Evolutionary conservation across 1,284 basidiomycete species (phyloP), one percentile per base, ranked within the genome.

Genomic region (Kalmanozyma brasiliensis): DNA sequence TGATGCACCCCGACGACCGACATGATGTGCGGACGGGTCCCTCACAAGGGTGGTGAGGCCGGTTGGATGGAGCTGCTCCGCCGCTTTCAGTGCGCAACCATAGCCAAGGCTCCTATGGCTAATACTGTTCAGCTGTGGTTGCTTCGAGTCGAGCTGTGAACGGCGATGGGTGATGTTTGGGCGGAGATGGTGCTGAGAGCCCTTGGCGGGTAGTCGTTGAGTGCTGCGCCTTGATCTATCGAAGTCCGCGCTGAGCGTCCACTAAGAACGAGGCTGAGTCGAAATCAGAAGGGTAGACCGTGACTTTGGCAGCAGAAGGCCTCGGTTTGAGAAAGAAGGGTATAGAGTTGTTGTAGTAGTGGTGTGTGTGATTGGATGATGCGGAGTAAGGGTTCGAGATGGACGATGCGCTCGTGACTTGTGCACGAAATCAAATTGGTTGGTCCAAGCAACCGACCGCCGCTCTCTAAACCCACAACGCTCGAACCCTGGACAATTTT

Each of bases 1-100:
- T 75, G 75, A 38, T 73, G 74, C 4, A 23, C 49, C 19, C 49
- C 57, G 26, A 71, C 52, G 29, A 49, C 47, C 17, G 68, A 71
- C 68, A 71, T 71, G 47, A 26, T 45, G 30, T 9, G 45, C 41
- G 10, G 36, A n/a, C 9, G 24, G 49, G 17, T 14, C 32, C 41
- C 23, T 41, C 19, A 32, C 33, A n/a, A 22, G 20, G 22, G 34
- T 1, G 20, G 29, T 32, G 19, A 37, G 34, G 10, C 40, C 3
- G 17, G 14, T 13, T 26, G 55, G 35, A 13, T 8, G 32, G 33
- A 41, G 61, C 53, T 49, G 42, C 32, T 49, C 35, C 48, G 53
- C 55, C 53, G 40, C 33, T 35, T 58, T 23, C 34, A 64, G 42
- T 45, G 44, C 36, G 6, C 36, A 45, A 41, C 24, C 61, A 64